Percentiles rank a stretch among this genome's conserved stretches.
Evolutionary conservation across 176 grass and related monocot genomes (phyloP).

Genomic region (Bonia amplexicaulis): DNA sequence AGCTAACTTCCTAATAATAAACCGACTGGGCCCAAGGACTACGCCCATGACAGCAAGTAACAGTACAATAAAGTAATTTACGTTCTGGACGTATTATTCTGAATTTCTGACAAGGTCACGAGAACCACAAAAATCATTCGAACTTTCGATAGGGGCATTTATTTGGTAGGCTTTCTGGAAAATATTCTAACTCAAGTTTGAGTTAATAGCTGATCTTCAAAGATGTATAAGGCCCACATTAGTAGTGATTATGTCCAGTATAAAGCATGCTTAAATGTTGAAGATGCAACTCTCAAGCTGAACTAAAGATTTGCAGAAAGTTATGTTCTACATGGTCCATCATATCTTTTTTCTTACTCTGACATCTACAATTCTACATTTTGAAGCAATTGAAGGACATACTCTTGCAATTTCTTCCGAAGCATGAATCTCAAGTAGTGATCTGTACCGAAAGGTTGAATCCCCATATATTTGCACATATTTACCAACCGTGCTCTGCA

Average conservation of each 20-base stretch:
- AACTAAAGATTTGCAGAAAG: background rate
- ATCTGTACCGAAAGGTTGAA: constrained; percentile 91
- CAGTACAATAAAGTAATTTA: background rate
- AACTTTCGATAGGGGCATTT: background rate
- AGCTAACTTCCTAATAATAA: too few species aligned
- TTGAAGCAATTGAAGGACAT: constrained; percentile 34
- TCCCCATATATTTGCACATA: constrained; percentile 99
- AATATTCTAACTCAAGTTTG: background rate
- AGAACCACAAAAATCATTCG: background rate
- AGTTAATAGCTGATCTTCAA: background rate
- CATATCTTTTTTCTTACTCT: constrained; percentile 6
- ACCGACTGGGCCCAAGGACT: too few species aligned
- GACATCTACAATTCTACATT: constrained; percentile 2
- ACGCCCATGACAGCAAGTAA: background rate
- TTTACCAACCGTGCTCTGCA: constrained; percentile 93
- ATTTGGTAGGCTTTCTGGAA: background rate
- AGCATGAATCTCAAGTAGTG: constrained; percentile 97
- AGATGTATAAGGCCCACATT: background rate
- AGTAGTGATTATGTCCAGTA: background rate
- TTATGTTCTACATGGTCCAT: background rate
- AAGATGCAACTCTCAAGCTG: constrained; percentile 8
- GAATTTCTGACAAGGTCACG: background rate
- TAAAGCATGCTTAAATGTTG: background rate
- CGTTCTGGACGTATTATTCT: background rate
- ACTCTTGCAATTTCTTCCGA: constrained; percentile 87